Base-by-base conservation (phyloP, 2,329 filamentous ascomycete genomes). In the Penicillium sp. region DNA sequence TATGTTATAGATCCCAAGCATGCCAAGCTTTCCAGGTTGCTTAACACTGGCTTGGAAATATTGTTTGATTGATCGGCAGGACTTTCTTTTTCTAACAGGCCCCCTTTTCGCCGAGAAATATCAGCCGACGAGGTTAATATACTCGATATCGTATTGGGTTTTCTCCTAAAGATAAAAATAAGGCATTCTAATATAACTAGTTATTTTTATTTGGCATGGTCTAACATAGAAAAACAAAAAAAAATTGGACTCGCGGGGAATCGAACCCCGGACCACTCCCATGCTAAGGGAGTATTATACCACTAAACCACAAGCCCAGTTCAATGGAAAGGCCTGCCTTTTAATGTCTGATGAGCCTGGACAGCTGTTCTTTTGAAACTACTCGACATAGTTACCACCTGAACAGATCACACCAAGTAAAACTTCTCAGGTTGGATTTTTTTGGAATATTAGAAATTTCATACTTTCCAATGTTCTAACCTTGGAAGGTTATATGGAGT, bases 271-370 rank as follows among this genome's bases (percentile, higher is more conserved):
- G 75, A 78, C 77, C 76, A 73, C 77, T 71, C 76, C 75, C 76
- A 78, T 77, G 73, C 75, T 77, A 77, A 77, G 75, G 73, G 74
- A 69, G 73, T 73, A 77, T 77, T 75, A 77, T 78, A 78, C 76
- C 76, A 77, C 75, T 77, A 77, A 77, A 78, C 75, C 75, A 77
- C 73, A 70, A 69, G 68, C 68, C 68, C 68, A 65, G 31, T 62
- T 55, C 2, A 54, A 56, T 65, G 56, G 29, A 53, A n/a, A 27
- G 9, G 1, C 5, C 2, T 0, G 7, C 8, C 1, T 1, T 1
- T n/a, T 23, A 15, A 21, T 21, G 9, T 4, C 0, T 3, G 1
- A 48, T 57, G 6, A 41, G 3, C 7, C 21, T 25, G 38, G 0
- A 25, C 7, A 10, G 6, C 5, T 10, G 0, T 31, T 10, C 3